These are phyloP conservation scores for Didymella pomorum DNA, from an alignment of 2,329 filamentous ascomycete genomes.

Conservation along the genomic window DNA sequence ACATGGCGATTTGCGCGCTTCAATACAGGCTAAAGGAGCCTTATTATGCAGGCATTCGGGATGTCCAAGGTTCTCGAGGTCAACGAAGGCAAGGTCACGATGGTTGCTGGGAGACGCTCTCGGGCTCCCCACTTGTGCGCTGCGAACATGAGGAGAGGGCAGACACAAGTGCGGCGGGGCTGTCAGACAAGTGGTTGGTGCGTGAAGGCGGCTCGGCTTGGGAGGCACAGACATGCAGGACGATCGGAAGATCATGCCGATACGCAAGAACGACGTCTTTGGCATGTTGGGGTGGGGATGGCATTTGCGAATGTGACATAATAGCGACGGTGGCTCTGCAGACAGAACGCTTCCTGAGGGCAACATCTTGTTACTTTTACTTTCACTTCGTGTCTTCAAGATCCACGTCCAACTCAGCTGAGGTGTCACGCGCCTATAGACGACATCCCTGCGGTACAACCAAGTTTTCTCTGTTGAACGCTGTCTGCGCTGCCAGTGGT, in stretches of 20 bases:
- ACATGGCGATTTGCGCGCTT: not conserved
- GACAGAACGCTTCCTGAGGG: not conserved
- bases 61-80: slow-evolving; percentile 12
- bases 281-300: slow-evolving; percentile 8
- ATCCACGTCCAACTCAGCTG: not conserved
- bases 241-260: slow-evolving; percentile 21
- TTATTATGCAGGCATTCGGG: slow-evolving; percentile 6
- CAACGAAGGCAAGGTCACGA: slow-evolving; percentile 18
- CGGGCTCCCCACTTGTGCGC: slow-evolving; percentile 14
- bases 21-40: not conserved
- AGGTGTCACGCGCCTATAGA: slow-evolving; percentile 1
- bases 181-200: slow-evolving; percentile 18
- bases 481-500: slow-evolving; percentile 16
- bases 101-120: slow-evolving; percentile 20
- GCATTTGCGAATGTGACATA: slow-evolving; percentile 7
- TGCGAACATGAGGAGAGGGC: slow-evolving; percentile 19
- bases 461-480: slow-evolving; percentile 18
- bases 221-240: slow-evolving; percentile 15
- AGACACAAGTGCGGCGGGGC: slow-evolving; percentile 12
- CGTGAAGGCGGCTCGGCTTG: slow-evolving; percentile 15
- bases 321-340: not conserved
- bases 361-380: not conserved
- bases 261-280: slow-evolving; percentile 13
- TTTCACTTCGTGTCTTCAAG: not conserved
- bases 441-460: slow-evolving; percentile 21